Percentiles rank a stretch among this genome's conserved stretches.
Evolutionary conservation across 306 rosid genomes (phyloP).

Genomic region (Fragaria iinumae): DNA sequence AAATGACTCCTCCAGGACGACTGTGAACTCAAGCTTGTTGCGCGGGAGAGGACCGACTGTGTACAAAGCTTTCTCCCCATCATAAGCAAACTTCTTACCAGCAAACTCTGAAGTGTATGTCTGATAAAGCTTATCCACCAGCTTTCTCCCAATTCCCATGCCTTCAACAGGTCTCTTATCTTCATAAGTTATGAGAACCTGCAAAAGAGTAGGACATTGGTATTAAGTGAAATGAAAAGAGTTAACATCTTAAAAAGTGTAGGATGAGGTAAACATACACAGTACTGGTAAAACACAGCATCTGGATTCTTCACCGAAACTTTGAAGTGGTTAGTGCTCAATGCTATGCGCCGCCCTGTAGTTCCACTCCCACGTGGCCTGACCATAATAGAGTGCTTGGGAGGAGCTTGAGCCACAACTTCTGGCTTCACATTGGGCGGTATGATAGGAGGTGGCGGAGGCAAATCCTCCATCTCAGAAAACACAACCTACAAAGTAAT

Average conservation of each 20-base stretch:
- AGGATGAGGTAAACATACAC: conserved; percentile 45
- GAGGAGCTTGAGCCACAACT: conserved; percentile 17
- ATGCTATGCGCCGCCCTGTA: conserved; percentile 43
- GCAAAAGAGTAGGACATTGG: conserved; percentile 23
- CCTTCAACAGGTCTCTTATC: conserved; percentile 56
- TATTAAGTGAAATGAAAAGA: background rate
- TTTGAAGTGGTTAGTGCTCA: conserved; percentile 67
- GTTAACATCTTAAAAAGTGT: background rate
- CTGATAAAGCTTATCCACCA: conserved; percentile 68
- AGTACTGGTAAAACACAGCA: conserved; percentile 78
- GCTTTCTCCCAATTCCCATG: conserved; percentile 68
- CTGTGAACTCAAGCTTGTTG: conserved; percentile 55
- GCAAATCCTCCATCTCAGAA: conserved; percentile 42
- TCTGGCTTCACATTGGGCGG: conserved; percentile 32
- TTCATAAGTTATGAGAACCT: conserved; percentile 71
- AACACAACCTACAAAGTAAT: conserved; percentile 13
- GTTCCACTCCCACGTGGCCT: conserved; percentile 57
- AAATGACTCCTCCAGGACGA: conserved; percentile 70
- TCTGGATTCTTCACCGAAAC: conserved; percentile 54
- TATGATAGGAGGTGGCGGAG: conserved; percentile 30
- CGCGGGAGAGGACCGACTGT: conserved; percentile 70
- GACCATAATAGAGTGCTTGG: conserved; percentile 47
- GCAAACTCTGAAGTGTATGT: conserved; percentile 65
- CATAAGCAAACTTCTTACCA: conserved; percentile 65
- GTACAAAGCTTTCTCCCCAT: conserved; percentile 72